Evolutionary conservation across 805 yeast genomes (phyloP).

Genomic region (Candida tallmaniae): DNA sequence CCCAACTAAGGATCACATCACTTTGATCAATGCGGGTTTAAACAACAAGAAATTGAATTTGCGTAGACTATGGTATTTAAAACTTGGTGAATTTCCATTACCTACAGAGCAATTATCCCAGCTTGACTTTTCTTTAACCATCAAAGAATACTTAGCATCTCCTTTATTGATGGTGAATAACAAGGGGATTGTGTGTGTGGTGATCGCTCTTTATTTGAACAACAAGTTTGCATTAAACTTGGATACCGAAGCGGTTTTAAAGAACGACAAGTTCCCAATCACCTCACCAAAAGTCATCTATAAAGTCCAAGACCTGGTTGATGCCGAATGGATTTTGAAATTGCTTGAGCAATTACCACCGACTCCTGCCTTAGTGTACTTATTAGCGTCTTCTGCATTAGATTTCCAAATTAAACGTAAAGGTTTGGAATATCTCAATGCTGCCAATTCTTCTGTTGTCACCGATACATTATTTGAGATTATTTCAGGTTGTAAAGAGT

Average conservation of each 20-base stretch:
- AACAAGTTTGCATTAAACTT: conserved; percentile 10
- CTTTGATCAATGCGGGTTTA: conserved; percentile 52
- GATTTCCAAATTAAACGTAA: conserved; percentile 27
- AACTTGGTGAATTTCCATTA: conserved; percentile 35
- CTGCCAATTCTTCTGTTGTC: background rate
- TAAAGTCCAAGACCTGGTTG: conserved; percentile 43
- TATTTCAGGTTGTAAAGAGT: background rate
- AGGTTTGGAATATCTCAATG: conserved; percentile 27
- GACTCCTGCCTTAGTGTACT: conserved; percentile 50
- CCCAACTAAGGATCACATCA: conserved; percentile 13
- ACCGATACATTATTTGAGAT: conserved; percentile 3
- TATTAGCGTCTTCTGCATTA: conserved; percentile 39
- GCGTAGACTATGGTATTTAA: conserved; percentile 63
- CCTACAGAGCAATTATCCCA: conserved; percentile 31
- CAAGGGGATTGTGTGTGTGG: conserved; percentile 51
- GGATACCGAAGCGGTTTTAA: conserved; percentile 17
- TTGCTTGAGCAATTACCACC: conserved; percentile 37
- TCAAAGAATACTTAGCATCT: conserved; percentile 42
- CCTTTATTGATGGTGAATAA: conserved; percentile 53
- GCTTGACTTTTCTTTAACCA: conserved; percentile 19
- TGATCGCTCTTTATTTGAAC: conserved; percentile 36
- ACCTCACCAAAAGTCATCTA: conserved; percentile 46
- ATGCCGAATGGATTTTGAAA: conserved; percentile 49
- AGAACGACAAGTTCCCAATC: conserved; percentile 46
- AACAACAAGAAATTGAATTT: conserved; percentile 58